These are phyloP conservation scores for Heritiera littoralis DNA, from an alignment of 345 rosid species.

Conservation along the genomic window DNA sequence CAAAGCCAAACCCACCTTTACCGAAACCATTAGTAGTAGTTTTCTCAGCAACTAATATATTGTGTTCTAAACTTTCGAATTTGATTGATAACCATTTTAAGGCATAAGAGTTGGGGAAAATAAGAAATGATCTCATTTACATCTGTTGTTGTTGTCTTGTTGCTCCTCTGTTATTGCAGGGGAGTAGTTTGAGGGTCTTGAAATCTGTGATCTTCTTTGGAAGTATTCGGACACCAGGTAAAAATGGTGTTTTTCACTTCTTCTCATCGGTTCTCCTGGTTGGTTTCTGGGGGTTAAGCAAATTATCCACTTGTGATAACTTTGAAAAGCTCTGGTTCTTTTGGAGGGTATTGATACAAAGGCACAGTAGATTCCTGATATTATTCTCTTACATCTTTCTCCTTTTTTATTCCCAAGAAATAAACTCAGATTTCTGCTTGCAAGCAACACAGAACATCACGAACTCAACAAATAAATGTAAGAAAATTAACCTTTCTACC, in stretches of 20 bases:
- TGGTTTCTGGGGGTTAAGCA: constrained; percentile 15
- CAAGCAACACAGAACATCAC: background rate
- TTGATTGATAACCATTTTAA: background rate
- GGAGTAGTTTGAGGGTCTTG: constrained; percentile 32
- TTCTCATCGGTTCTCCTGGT: constrained; percentile 26
- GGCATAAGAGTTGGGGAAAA: background rate
- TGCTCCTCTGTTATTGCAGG: constrained; percentile 29
- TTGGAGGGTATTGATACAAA: constrained; percentile 40
- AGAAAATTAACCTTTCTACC: background rate
- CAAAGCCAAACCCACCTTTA: constrained; percentile 9
- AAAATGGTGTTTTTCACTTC: constrained; percentile 8
- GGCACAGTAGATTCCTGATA: constrained; percentile 50
- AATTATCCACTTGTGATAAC: constrained; percentile 25
- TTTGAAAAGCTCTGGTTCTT: constrained; percentile 29
- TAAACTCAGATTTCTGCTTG: constrained; percentile 21
- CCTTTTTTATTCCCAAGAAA: constrained; percentile 39
- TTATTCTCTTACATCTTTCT: constrained; percentile 36
- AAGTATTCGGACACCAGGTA: constrained; percentile 12
- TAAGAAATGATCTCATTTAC: constrained; percentile 6
- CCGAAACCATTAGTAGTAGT: background rate
- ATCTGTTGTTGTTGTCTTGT: constrained; percentile 20
- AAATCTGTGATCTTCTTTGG: constrained; percentile 42
- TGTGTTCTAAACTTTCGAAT: background rate
- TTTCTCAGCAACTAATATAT: background rate
- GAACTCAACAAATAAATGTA: constrained; percentile 1